These are phyloP conservation scores for Botrytis medusae DNA, from an alignment of 2,329 filamentous ascomycete genomes.

Conservation along the genomic window DNA sequence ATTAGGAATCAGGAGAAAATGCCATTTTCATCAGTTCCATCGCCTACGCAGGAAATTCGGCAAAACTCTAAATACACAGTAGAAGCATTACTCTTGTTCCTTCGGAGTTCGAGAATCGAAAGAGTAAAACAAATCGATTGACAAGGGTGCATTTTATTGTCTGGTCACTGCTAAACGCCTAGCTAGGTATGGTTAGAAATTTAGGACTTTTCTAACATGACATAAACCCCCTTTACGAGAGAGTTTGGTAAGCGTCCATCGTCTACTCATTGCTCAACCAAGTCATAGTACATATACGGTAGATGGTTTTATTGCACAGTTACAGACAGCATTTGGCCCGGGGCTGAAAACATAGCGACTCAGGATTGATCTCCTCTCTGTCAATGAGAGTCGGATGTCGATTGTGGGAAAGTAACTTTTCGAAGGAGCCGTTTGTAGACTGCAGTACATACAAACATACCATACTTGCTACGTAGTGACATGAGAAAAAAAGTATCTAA, in stretches of 20 bases:
- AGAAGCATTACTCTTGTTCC: background rate
- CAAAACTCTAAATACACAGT: background rate
- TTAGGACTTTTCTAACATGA: background rate
- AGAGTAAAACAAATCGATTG: background rate
- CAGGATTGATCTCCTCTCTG: background rate
- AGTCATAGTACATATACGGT: background rate
- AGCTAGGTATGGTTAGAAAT: background rate
- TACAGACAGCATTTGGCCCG: background rate
- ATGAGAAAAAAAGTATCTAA: background rate
- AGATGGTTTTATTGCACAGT: background rate
- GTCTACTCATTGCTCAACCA: background rate
- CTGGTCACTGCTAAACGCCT: background rate
- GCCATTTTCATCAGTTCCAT: constrained; percentile 5
- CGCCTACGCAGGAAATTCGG: constrained; percentile 25
- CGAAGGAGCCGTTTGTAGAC: background rate
- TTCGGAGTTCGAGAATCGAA: background rate
- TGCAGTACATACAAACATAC: background rate
- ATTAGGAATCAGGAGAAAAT: constrained; percentile 22
- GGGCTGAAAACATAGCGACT: background rate
- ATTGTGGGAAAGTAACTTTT: background rate
- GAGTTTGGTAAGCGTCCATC: background rate
- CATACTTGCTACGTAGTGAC: background rate
- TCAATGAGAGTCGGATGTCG: background rate
- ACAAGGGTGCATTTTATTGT: background rate
- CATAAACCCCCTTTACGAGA: constrained; percentile 10